phyloP scores from a whole-genome alignment of 306 rosid genomes.

The Vigna reflexopilosa region DNA sequence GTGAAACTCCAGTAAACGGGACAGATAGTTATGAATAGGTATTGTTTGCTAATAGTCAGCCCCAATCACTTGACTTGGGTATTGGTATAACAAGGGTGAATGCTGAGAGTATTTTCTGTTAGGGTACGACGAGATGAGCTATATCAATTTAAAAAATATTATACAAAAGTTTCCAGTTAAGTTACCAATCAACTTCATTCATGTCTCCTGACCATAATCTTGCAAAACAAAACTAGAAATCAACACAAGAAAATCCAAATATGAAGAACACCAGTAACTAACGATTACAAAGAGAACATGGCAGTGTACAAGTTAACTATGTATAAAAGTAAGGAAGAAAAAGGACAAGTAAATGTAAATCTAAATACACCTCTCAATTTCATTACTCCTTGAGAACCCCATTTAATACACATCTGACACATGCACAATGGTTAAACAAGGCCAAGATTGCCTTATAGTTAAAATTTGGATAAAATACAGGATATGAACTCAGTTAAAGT shows the following conservation, averaged over 20 bases:
- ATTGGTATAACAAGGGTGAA: neutral
- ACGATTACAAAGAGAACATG: neutral
- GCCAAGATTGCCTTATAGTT: neutral
- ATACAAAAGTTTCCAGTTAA: neutral
- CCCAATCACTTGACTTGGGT: neutral
- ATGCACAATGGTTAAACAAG: conserved; percentile 9
- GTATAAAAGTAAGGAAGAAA: neutral
- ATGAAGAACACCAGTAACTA: neutral
- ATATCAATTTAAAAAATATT: neutral
- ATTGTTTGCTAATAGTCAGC: neutral
- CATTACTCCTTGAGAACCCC: no score
- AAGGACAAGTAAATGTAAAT: neutral
- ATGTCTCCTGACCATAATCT: neutral
- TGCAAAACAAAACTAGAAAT: neutral
- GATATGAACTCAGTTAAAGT: conserved; percentile 1
- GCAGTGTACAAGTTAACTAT: conserved; percentile 1
- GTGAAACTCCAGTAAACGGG: neutral
- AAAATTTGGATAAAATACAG: neutral
- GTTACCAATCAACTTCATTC: conserved; percentile 19
- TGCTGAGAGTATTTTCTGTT: neutral
- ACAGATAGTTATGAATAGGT: neutral
- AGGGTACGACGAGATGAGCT: neutral
- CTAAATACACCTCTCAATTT: conserved; percentile 18
- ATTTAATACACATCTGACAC: neutral
- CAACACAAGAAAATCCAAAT: conserved; percentile 2